Percentiles rank a stretch among this genome's conserved stretches.
Conservation (phyloP, 2,329 filamentous ascomycete species). For the Monosporascus cannonballus region DNA sequence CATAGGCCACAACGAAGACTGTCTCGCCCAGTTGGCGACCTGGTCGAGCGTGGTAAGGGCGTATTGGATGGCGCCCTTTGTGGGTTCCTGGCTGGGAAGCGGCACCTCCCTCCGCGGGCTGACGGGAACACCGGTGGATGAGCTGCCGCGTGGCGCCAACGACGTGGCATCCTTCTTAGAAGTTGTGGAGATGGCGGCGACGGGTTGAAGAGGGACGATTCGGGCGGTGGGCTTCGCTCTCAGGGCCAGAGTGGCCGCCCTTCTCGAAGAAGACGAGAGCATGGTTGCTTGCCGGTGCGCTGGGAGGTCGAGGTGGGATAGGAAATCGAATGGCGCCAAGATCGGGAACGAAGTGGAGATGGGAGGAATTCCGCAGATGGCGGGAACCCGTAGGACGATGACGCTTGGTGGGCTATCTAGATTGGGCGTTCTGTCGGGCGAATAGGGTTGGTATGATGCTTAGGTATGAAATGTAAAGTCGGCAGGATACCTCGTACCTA, state of each 20-base stretch:
- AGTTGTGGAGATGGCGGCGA: slow-evolving; percentile 60
- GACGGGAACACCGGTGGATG: slow-evolving; percentile 48
- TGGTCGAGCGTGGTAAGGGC: slow-evolving; percentile 78
- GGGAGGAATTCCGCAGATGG: too few species aligned
- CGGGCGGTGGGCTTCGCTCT: neutral
- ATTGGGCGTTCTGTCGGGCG: too few species aligned
- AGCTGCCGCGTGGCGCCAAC: slow-evolving; percentile 34
- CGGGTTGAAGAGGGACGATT: slow-evolving; percentile 55
- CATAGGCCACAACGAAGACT: slow-evolving; percentile 83
- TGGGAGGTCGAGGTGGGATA: too few species aligned
- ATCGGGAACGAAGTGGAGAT: too few species aligned
- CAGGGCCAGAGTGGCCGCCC: neutral
- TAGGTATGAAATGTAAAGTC: too few species aligned
- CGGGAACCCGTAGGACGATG: too few species aligned
- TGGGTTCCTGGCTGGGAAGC: slow-evolving; percentile 70
- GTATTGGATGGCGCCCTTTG: slow-evolving; percentile 78
- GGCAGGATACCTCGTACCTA: too few species aligned
- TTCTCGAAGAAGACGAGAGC: neutral
- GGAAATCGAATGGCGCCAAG: too few species aligned
- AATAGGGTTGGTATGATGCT: too few species aligned
- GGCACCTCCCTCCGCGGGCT: slow-evolving; percentile 63
- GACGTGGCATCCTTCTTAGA: slow-evolving; percentile 57
- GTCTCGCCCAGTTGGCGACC: slow-evolving; percentile 77
- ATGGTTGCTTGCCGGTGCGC: neutral
- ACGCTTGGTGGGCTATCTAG: too few species aligned